Evolutionary conservation across 352 stramenopile genomes (phyloP).

Genomic region (Thalassiosira ordinaria): DNA sequence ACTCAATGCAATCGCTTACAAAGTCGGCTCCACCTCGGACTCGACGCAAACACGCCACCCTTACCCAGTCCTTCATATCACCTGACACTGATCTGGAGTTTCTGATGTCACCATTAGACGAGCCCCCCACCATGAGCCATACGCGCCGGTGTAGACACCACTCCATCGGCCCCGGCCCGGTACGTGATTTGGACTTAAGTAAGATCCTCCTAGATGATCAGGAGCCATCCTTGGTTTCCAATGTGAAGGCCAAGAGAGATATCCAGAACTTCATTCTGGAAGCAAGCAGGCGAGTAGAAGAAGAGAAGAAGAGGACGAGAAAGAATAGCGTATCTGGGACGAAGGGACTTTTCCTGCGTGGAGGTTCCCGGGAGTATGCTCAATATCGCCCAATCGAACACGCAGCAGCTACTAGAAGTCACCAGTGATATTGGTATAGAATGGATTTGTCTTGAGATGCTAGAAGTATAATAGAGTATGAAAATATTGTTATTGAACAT

Average conservation of each 20-base stretch:
- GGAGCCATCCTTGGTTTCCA: slow-evolving; percentile 12
- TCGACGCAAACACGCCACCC: background rate
- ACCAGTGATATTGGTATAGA: no score
- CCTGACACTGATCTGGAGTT: no score
- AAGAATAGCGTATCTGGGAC: background rate
- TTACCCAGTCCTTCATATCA: background rate
- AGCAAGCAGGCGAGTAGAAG: slow-evolving; percentile 17
- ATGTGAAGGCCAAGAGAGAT: slow-evolving; percentile 9
- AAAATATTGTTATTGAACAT: no score
- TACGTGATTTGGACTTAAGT: background rate
- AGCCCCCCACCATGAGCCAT: no score
- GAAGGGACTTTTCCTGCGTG: slow-evolving; percentile 10
- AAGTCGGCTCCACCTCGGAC: slow-evolving; percentile 1
- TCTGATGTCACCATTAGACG: background rate
- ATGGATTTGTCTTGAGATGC: no score
- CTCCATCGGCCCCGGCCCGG: background rate
- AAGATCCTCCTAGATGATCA: slow-evolving; percentile 2
- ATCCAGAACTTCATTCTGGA: slow-evolving; percentile 22
- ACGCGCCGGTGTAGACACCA: background rate
- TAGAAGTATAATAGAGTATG: no score
- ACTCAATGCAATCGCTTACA: background rate
- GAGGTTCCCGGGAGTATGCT: background rate
- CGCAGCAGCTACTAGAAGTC: no score
- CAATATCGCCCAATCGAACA: no score
- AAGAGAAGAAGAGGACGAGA: background rate